phyloP scores from a whole-genome alignment of 192 early-diverging fungal genomes.

The Podochytrium sp. region DNA sequence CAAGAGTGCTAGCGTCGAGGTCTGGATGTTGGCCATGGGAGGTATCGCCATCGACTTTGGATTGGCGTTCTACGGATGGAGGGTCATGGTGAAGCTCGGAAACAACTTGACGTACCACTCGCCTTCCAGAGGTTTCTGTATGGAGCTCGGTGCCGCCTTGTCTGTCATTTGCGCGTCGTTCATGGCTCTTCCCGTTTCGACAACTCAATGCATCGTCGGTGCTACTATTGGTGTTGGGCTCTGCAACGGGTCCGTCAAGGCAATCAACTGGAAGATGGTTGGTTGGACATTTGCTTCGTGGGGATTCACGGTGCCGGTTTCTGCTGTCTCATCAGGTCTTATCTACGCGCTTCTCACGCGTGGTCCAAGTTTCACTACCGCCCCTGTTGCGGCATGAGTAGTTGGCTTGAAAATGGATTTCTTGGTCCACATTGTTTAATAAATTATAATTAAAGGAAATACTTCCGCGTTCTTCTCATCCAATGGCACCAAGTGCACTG shows the following conservation, averaged over 20 bases:
- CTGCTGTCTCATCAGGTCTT: slow-evolving; percentile 66
- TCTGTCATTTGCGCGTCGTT: slow-evolving; percentile 82
- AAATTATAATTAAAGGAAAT: too few relatives aligned
- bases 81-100: slow-evolving; percentile 77
- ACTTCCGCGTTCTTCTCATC: too few relatives aligned
- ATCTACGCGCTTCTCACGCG: slow-evolving; percentile 66
- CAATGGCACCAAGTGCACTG: too few relatives aligned
- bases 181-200: slow-evolving; percentile 79
- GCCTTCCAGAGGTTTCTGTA: slow-evolving; percentile 79
- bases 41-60: slow-evolving; percentile 79
- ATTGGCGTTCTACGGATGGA: slow-evolving; percentile 74
- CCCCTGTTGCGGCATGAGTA: too few relatives aligned
- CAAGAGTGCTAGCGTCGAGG: slow-evolving; percentile 63
- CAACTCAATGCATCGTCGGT: slow-evolving; percentile 84
- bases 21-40: slow-evolving; percentile 76
- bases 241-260: slow-evolving; percentile 63
- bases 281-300: slow-evolving; percentile 70
- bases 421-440: too few relatives aligned
- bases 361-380: slow-evolving; percentile 15
- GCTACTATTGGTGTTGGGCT: slow-evolving; percentile 76
- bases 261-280: slow-evolving; percentile 84
- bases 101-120: slow-evolving; percentile 85
- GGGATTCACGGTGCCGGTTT: slow-evolving; percentile 75
- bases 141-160: slow-evolving; percentile 76
- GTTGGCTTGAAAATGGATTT: too few relatives aligned